phyloP scores from a whole-genome alignment of 768 basidiomycete genomes.

The Leucosporidium scottii region DNA sequence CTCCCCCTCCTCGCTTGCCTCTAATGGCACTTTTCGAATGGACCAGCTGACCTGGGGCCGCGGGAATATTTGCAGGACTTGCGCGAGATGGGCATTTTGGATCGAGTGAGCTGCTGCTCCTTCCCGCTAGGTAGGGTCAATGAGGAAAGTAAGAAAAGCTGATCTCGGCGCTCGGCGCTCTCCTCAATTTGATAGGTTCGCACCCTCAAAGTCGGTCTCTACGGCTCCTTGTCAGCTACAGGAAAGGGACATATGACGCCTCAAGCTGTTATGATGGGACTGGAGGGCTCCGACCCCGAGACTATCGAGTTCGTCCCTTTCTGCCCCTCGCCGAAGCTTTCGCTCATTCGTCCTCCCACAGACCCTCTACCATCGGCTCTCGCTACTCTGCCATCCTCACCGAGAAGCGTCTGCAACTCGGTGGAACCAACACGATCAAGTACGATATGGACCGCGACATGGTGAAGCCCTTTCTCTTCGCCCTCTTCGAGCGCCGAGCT shows the following conservation, averaged over 20 bases:
- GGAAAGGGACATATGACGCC: conserved; percentile 49
- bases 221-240: conserved; percentile 89
- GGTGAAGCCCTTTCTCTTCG: too few species aligned
- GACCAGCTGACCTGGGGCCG: not conserved
- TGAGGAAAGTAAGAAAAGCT: not conserved
- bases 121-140: not conserved
- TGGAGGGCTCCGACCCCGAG: conserved; percentile 61
- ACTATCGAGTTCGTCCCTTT: conserved; percentile 79
- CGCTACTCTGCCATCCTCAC: conserved; percentile 51
- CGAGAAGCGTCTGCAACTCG: conserved; percentile 62
- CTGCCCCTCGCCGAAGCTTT: conserved; percentile 55
- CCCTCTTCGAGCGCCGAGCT: too few species aligned
- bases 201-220: conserved; percentile 79
- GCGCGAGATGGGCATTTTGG: conserved; percentile 58
- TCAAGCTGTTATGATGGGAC: conserved; percentile 30
- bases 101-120: conserved; percentile 49
- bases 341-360: not conserved
- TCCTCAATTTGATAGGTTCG: conserved; percentile 50
- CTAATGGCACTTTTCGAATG: too few species aligned
- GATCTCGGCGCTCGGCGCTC: not conserved
- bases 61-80: conserved; percentile 48
- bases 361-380: conserved; percentile 12
- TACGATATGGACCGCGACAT: conserved; percentile 88
- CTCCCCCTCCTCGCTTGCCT: too few species aligned
- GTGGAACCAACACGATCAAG: conserved; percentile 64